These are phyloP conservation scores for Amoeboaphelidium occidentale DNA, from an alignment of 371 early-diverging fungal genomes.

Conservation along the genomic window DNA sequence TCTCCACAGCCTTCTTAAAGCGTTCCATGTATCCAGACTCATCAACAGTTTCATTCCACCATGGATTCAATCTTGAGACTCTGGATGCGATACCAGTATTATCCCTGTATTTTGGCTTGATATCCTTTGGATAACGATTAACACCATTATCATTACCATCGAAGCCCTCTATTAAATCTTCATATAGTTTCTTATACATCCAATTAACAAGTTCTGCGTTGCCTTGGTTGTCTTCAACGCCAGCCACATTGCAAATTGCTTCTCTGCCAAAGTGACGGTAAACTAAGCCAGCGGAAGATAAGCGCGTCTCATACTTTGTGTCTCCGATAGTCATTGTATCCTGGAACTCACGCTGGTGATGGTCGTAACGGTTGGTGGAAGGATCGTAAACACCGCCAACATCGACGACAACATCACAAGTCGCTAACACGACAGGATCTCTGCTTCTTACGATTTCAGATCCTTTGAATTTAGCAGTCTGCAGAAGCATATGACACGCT, in stretches of 20 bases:
- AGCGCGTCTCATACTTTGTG: slow-evolving; percentile 44
- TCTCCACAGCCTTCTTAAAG: slow-evolving; percentile 27
- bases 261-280: slow-evolving; percentile 74
- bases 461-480: slow-evolving; percentile 34
- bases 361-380: slow-evolving; percentile 56
- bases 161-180: slow-evolving; percentile 25
- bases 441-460: slow-evolving; percentile 61
- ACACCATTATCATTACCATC: slow-evolving; percentile 78
- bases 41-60: slow-evolving; percentile 72
- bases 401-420: slow-evolving; percentile 82
- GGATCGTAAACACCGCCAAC: slow-evolving; percentile 91
- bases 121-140: slow-evolving; percentile 10
- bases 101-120: slow-evolving; percentile 55
- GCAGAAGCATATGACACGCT: slow-evolving; percentile 64
- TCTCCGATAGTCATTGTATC: slow-evolving; percentile 43
- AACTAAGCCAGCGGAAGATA: slow-evolving; percentile 73
- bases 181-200: slow-evolving; percentile 54
- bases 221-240: slow-evolving; percentile 14
- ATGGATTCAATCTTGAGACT: slow-evolving; percentile 65
- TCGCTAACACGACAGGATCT: slow-evolving; percentile 45
- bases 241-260: slow-evolving; percentile 35
- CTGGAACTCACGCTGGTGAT: slow-evolving; percentile 85
- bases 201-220: slow-evolving; percentile 24
- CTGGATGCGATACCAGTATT: slow-evolving; percentile 46
- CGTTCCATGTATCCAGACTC: slow-evolving; percentile 33